phyloP scores from a whole-genome alignment of 176 grass and related monocot species.

The Rhynchospora breviuscula region DNA sequence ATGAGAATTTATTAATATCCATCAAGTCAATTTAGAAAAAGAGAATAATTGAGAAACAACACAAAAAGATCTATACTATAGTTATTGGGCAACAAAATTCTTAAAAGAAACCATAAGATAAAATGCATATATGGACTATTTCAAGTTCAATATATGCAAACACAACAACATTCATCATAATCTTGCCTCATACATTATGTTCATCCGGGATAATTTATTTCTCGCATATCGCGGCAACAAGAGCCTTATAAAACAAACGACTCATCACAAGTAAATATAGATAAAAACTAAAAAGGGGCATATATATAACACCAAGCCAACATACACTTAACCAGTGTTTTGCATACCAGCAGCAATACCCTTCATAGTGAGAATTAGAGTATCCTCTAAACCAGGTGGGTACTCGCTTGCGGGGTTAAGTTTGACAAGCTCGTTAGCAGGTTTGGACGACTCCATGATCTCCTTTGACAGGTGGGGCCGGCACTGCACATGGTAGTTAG shows the following conservation, averaged over 20 bases:
- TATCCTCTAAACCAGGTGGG: conserved; percentile 81
- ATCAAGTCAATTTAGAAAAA: not conserved
- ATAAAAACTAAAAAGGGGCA: not conserved
- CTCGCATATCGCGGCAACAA: not conserved
- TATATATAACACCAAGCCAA: not conserved
- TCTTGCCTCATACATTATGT: not conserved
- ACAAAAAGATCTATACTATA: not conserved
- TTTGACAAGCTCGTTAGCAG: conserved; percentile 63
- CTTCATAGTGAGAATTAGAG: conserved; percentile 97
- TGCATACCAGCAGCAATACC: conserved; percentile 95
- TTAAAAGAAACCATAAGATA: not conserved
- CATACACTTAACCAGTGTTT: conserved; percentile 67
- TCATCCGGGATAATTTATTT: conserved; percentile 8
- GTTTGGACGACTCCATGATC: conserved; percentile 41
- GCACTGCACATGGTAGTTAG: conserved; percentile 48
- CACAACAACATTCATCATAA: not conserved
- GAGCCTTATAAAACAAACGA: conserved; percentile 7
- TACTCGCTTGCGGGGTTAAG: conserved; percentile 87
- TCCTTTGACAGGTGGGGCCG: conserved; percentile 75
- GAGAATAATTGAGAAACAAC: not conserved
- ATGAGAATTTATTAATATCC: not conserved
- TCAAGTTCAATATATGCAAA: conserved; percentile 11
- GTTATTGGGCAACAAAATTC: not conserved
- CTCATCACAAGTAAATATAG: not conserved
- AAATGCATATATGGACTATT: conserved; percentile 18